phyloP scores from a whole-genome alignment of 352 stramenopile genomes.

The Salisapilia sapeloensis region DNA sequence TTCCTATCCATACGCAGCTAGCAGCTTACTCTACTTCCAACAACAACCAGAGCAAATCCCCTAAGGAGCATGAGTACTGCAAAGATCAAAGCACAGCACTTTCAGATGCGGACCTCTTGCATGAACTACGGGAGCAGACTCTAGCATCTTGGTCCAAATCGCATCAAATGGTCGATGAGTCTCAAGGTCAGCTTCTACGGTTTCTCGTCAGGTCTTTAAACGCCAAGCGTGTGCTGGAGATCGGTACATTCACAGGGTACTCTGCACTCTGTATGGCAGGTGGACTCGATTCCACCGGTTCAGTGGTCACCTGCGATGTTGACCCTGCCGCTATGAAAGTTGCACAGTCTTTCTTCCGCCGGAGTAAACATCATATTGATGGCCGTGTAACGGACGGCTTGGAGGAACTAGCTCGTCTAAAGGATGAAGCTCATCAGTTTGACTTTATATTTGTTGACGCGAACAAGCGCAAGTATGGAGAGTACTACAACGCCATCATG shows the following conservation, averaged over 20 bases:
- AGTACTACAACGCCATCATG: constrained; percentile 75
- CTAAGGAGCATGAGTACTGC: constrained; percentile 8
- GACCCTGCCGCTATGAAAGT: constrained; percentile 25
- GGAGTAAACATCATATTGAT: constrained; percentile 20
- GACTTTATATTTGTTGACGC: constrained; percentile 92
- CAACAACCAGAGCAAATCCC: neutral
- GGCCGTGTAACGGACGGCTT: constrained; percentile 21
- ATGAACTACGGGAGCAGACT: constrained; percentile 20
- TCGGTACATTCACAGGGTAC: constrained; percentile 91
- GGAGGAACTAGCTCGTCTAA: constrained; percentile 13
- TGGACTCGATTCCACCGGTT: constrained; percentile 11
- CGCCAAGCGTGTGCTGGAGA: constrained; percentile 74
- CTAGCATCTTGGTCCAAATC: constrained; percentile 17
- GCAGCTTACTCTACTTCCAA: constrained; percentile 5
- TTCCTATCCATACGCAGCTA: too few species aligned
- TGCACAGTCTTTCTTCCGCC: constrained; percentile 24
- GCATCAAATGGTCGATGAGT: constrained; percentile 39
- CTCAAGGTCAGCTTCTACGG: constrained; percentile 34
- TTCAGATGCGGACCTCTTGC: constrained; percentile 13
- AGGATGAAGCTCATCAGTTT: constrained; percentile 23
- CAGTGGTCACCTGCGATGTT: constrained; percentile 42
- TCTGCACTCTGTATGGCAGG: constrained; percentile 78
- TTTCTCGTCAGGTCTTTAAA: constrained; percentile 64
- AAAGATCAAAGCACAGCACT: constrained; percentile 4
- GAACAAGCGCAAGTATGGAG: constrained; percentile 83